A percentile compares a stretch with the other conserved stretches of the same genome.
These are phyloP conservation scores for Cenchrus americanus DNA, from an alignment of 176 grass and related monocot genomes.

Conservation along the genomic window DNA sequence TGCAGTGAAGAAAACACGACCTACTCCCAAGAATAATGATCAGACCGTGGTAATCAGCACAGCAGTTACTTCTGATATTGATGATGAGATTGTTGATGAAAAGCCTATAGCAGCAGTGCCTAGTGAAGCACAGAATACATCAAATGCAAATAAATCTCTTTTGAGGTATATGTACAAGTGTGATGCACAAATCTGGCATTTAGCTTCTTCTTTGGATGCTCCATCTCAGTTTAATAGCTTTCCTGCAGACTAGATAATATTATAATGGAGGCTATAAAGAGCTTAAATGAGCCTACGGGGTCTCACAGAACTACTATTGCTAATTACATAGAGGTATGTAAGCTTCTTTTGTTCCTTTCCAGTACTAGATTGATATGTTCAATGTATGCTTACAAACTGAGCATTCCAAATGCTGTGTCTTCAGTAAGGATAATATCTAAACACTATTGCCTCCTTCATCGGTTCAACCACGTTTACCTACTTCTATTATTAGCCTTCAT, in stretches of 20 bases:
- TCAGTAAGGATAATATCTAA: background rate
- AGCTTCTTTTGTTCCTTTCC: conserved; percentile 1
- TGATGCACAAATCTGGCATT: conserved; percentile 18
- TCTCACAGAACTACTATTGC: conserved; percentile 69
- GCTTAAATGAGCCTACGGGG: conserved; percentile 61
- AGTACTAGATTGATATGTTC: conserved; percentile 35
- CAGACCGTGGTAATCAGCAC: conserved; percentile 29
- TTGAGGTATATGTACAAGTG: conserved; percentile 46
- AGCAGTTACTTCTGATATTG: conserved; percentile 52
- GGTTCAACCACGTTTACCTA: background rate
- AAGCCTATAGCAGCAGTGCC: conserved; percentile 52
- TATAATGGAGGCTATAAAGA: conserved; percentile 71
- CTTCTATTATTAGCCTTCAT: conserved; percentile 2
- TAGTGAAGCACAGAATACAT: conserved; percentile 46
- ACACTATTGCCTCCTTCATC: too few species aligned
- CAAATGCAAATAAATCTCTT: conserved; percentile 39
- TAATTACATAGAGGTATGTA: conserved; percentile 69
- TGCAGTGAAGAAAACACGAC: conserved; percentile 47
- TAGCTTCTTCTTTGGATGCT: conserved; percentile 8
- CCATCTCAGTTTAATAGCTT: conserved; percentile 36
- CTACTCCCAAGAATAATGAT: conserved; percentile 43
- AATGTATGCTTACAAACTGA: conserved; percentile 17
- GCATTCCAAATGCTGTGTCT: background rate
- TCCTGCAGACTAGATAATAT: conserved; percentile 58
- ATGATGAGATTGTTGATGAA: conserved; percentile 49